Evolutionary conservation across 83 land plant genomes (phyloP).

Genomic region (Larix sibirica): DNA sequence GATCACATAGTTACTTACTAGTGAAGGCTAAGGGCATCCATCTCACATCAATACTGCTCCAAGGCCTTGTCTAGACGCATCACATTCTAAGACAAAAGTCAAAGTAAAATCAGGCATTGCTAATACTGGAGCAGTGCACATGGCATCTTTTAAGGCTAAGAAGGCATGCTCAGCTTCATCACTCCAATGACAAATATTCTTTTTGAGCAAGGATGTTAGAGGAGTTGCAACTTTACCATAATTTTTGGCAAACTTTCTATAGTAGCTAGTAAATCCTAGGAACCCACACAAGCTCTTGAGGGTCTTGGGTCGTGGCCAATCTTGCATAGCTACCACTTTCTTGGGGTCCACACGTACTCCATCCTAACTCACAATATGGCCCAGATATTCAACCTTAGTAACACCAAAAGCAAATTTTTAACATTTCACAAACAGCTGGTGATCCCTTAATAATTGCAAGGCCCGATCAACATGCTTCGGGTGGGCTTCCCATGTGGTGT

Average conservation of each 20-base stretch:
- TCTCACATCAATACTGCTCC: constrained; percentile 15
- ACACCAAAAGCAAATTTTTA: no score
- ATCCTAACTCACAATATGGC: background rate
- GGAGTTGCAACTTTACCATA: constrained; percentile 1
- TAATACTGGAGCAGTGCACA: background rate
- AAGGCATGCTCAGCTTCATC: background rate
- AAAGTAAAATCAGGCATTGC: constrained; percentile 13
- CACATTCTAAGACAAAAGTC: constrained; percentile 16
- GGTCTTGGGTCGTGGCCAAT: background rate
- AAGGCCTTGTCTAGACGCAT: constrained; percentile 9
- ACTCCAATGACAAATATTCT: constrained; percentile 5
- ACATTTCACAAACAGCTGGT: no score
- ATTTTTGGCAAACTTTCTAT: constrained; percentile 1
- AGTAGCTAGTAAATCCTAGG: constrained; percentile 10
- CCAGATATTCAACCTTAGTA: no score
- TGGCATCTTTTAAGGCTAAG: background rate
- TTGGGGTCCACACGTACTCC: constrained; percentile 23
- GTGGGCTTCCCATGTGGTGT: background rate
- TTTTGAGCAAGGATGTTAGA: constrained; percentile 14
- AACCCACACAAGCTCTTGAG: background rate
- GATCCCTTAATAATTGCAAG: no score
- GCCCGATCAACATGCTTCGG: no score
- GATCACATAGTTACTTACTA: background rate
- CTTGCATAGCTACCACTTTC: constrained; percentile 17
- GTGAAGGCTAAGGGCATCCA: constrained; percentile 3